Percentiles rank a stretch among this genome's conserved stretches.
These are phyloP conservation scores for Aspergillus brunneoviolaceus DNA, from an alignment of 2,329 filamentous ascomycete species.

Conservation along the genomic window DNA sequence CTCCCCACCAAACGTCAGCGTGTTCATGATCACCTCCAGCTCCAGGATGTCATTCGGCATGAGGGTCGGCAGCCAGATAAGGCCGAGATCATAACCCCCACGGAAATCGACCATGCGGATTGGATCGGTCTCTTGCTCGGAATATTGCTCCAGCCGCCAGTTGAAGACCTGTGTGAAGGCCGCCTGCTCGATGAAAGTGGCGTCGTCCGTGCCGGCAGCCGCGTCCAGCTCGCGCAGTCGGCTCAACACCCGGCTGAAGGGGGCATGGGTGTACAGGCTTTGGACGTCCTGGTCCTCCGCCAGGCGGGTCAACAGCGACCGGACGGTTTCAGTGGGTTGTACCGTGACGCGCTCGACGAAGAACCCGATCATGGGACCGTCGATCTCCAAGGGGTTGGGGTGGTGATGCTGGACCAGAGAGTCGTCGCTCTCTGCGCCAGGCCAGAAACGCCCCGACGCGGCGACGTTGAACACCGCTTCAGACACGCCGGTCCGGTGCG, in stretches of 20 bases:
- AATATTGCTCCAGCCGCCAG: background rate
- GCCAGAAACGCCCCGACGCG: constrained; percentile 1
- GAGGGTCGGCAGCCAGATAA: background rate
- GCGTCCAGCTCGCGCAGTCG: background rate
- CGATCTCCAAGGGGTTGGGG: constrained; percentile 5
- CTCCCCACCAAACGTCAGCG: background rate
- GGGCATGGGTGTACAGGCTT: background rate
- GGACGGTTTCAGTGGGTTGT: background rate
- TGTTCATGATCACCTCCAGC: background rate
- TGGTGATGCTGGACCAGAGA: background rate
- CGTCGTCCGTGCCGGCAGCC: background rate
- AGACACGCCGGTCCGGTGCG: background rate
- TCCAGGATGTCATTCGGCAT: background rate
- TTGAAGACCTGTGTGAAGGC: constrained; percentile 1
- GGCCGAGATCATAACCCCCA: background rate
- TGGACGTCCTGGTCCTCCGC: background rate
- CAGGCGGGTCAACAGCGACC: background rate
- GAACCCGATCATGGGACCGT: background rate
- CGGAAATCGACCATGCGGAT: background rate
- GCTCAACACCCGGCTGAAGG: background rate
- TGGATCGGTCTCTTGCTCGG: background rate
- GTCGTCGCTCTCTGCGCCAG: background rate
- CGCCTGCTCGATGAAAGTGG: background rate
- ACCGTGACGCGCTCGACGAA: background rate
- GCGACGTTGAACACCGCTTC: constrained; percentile 1